Evolutionary conservation across 1,284 basidiomycete species (phyloP), one percentile per base, ranked within the genome.

Genomic region (Microbotryum lychnidis-dioicae): DNA sequence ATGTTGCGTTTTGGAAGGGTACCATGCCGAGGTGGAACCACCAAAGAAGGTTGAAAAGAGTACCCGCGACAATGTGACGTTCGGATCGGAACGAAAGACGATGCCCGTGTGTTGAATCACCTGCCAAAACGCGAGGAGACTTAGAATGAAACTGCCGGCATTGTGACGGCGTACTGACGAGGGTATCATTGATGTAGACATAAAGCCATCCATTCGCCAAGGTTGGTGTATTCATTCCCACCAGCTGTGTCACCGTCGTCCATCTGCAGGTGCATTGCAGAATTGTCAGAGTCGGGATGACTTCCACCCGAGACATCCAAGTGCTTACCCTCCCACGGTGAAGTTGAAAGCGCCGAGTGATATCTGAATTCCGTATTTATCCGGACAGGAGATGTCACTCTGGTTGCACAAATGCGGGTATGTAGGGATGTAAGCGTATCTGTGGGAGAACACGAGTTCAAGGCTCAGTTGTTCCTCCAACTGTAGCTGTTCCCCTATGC

Each of bases 21-120:
- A 42, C 37, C 37, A 42, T 18, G 37, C 37, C 37, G 37, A 42
- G 16, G 37, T 42, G 37, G 37, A 42, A 0, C 66, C 66, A 9
- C 66, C 66, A 18, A 62, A 67, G 33, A 67, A 67, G 16, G 60
- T 67, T n/a, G 56, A 58, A 58, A 67, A 67, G 21, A 64, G 29
- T 4, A 67, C 55, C 27, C 51, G 64, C 7, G 52, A 51, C 23
- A 67, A 20, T 5, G 58, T 55, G 53, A 67, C 66, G 23, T 25
- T n/a, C 7, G 46, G 27, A 10, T 31, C n/a, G 0, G 54, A 52
- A 5, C 66, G 60, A 54, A 56, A 67, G 6, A 50, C 46, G 12
- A 67, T 16, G 2, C 63, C 63, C 1, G 60, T 61, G 29, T 67
- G 66, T 0, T 56, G 53, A 1, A 65, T 53, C 2, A 56, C 37